Evolutionary conservation across 2,329 filamentous ascomycete genomes (phyloP).

Genomic region (Tolypocladium pustulatum): DNA sequence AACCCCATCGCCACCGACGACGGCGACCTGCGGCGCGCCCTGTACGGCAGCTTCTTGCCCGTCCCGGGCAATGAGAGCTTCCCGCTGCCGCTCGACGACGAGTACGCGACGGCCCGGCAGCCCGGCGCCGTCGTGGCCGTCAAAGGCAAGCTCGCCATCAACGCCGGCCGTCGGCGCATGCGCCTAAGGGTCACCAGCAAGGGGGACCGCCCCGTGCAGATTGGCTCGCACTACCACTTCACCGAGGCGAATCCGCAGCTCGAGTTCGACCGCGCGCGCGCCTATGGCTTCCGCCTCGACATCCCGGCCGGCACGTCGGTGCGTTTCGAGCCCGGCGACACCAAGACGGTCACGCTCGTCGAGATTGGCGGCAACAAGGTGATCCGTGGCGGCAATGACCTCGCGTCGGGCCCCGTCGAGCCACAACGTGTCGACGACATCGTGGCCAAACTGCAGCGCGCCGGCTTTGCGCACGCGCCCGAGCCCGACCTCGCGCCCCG

Average conservation of each 20-base stretch:
- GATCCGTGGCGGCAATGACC: conserved; percentile 73
- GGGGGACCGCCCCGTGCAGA: conserved; percentile 84
- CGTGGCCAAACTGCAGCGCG: conserved; percentile 52
- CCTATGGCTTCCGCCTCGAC: conserved; percentile 80
- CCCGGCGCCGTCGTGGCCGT: conserved; percentile 72
- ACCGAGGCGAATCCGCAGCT: conserved; percentile 88
- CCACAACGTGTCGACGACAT: conserved; percentile 53
- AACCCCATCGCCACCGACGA: conserved; percentile 79
- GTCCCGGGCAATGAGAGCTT: conserved; percentile 62
- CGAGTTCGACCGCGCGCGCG: conserved; percentile 71
- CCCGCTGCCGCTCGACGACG: conserved; percentile 49
- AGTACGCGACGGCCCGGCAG: conserved; percentile 56
- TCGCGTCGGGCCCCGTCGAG: conserved; percentile 67
- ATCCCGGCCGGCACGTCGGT: conserved; percentile 87
- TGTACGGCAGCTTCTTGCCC: conserved; percentile 88
- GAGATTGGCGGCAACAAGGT: conserved; percentile 73
- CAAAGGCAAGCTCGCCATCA: conserved; percentile 59
- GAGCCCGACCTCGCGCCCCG: conserved; percentile 49
- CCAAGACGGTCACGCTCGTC: conserved; percentile 80
- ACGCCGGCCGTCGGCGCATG: conserved; percentile 63
- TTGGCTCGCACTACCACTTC: conserved; percentile 93
- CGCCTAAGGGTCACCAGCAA: conserved; percentile 69
- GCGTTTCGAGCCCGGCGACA: conserved; percentile 88
- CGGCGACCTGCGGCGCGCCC: conserved; percentile 72
- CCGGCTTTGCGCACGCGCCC: conserved; percentile 60